Conservation (phyloP, 176 grass and related monocot genomes). For the Carex cristatella region DNA sequence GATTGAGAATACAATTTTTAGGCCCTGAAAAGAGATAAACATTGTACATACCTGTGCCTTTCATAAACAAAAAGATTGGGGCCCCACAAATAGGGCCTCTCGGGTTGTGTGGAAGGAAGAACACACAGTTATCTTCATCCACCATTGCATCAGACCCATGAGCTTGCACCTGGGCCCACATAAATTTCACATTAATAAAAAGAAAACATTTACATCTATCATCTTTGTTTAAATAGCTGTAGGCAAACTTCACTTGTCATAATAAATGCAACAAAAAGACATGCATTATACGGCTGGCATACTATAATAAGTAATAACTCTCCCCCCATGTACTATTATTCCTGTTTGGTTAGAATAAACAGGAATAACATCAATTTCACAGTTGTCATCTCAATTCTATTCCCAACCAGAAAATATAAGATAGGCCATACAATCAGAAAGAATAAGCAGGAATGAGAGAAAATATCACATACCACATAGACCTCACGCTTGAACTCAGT, state of each 20-base stretch:
- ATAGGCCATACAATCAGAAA: not conserved
- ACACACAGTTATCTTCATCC: constrained; percentile 89
- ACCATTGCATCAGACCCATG: constrained; percentile 97
- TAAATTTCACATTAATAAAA: not conserved
- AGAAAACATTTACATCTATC: not conserved
- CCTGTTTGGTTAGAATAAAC: too few species aligned
- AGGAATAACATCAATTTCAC: not conserved
- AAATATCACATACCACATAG: constrained; percentile 60
- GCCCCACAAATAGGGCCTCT: constrained; percentile 67
- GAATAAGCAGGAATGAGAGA: not conserved
- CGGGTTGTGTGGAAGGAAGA: constrained; percentile 86
- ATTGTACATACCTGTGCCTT: constrained; percentile 65
- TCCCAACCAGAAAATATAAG: not conserved
- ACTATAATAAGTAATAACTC: not conserved
- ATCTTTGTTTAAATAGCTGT: constrained; percentile 2
- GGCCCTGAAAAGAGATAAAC: not conserved
- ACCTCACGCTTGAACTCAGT: constrained; percentile 94
- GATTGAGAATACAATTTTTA: not conserved
- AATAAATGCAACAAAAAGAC: not conserved
- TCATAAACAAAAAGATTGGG: constrained; percentile 97
- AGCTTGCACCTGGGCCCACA: constrained; percentile 73
- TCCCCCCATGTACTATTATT: not conserved
- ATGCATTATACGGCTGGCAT: not conserved
- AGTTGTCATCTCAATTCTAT: not conserved
- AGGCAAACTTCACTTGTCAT: not conserved